Conservation (phyloP, 352 stramenopile genomes). For the Globisporangium lucens region DNA sequence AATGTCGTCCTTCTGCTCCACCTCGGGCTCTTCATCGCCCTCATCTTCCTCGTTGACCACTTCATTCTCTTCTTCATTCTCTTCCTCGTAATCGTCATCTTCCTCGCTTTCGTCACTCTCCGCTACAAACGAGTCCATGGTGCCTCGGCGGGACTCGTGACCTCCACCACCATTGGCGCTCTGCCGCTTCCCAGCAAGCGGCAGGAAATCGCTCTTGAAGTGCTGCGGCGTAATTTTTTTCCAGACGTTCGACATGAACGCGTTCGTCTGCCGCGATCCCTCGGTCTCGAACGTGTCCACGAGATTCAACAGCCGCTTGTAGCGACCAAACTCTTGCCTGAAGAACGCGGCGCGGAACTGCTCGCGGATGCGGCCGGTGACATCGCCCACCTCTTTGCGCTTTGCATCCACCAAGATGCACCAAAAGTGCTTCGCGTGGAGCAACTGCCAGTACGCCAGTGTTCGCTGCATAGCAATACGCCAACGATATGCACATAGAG, state of each 20-base stretch:
- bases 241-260: constrained; percentile 64
- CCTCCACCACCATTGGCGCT: background rate
- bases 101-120: constrained; percentile 53
- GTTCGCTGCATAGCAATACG: constrained; percentile 40
- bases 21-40: constrained; percentile 5
- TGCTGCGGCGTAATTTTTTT: constrained; percentile 46
- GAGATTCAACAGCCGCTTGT: constrained; percentile 55
- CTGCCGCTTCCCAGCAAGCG: background rate
- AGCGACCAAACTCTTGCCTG: constrained; percentile 72
- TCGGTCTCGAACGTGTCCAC: constrained; percentile 72
- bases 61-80: constrained; percentile 21
- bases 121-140: constrained; percentile 53
- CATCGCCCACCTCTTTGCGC: constrained; percentile 34
- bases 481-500: background rate
- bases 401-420: constrained; percentile 71
- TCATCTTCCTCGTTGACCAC: background rate
- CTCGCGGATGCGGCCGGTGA: constrained; percentile 43
- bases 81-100: constrained; percentile 34
- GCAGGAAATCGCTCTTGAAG: constrained; percentile 51
- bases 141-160: constrained; percentile 36
- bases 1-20: background rate
- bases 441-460: constrained; percentile 72
- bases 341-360: constrained; percentile 38
- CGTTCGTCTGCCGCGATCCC: constrained; percentile 25
- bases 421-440: constrained; percentile 82